Percentiles rank a stretch among this genome's conserved stretches.
These are phyloP conservation scores for Boletus subparvulus DNA, from an alignment of 768 basidiomycete genomes.

Conservation along the genomic window DNA sequence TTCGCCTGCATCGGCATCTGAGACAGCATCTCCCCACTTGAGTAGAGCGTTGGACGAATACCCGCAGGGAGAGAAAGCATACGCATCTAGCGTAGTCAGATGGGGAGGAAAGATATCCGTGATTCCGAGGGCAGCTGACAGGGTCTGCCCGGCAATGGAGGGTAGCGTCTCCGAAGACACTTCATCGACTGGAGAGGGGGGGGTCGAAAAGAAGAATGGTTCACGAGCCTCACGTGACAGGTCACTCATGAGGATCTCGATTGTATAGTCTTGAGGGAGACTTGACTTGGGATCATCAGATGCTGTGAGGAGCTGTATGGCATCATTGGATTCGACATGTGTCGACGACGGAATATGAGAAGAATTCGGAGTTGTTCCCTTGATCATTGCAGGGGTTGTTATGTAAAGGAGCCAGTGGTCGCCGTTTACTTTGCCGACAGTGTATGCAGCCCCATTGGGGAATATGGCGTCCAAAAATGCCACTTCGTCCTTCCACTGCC, in stretches of 20 bases:
- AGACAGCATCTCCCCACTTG: conserved; percentile 47
- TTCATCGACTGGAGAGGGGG: conserved; percentile 48
- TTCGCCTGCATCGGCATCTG: conserved; percentile 42
- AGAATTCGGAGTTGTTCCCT: conserved; percentile 24
- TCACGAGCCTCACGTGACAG: conserved; percentile 72
- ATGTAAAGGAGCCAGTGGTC: conserved; percentile 99
- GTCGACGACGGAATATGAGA: conserved; percentile 14
- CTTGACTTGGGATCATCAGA: conserved; percentile 13
- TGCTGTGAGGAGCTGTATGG: conserved; percentile 4
- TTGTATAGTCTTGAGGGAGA: conserved; percentile 76
- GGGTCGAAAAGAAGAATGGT: conserved; percentile 65
- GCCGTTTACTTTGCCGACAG: conserved; percentile 95
- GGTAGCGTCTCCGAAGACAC: conserved; percentile 40
- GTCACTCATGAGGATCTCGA: conserved; percentile 97
- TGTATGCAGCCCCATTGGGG: conserved; percentile 87
- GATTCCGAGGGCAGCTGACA: conserved; percentile 78
- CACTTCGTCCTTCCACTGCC: conserved; percentile 92
- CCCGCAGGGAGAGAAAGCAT: conserved; percentile 92
- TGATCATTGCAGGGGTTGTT: conserved; percentile 53
- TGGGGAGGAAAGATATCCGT: conserved; percentile 75
- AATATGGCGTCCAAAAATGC: conserved; percentile 90
- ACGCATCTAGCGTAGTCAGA: conserved; percentile 85
- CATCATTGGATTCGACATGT: conserved; percentile 15
- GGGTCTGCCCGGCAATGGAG: conserved; percentile 29
- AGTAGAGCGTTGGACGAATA: conserved; percentile 92